These are phyloP conservation scores for Populus deltoides DNA, from an alignment of 345 rosid species.

Conservation along the genomic window DNA sequence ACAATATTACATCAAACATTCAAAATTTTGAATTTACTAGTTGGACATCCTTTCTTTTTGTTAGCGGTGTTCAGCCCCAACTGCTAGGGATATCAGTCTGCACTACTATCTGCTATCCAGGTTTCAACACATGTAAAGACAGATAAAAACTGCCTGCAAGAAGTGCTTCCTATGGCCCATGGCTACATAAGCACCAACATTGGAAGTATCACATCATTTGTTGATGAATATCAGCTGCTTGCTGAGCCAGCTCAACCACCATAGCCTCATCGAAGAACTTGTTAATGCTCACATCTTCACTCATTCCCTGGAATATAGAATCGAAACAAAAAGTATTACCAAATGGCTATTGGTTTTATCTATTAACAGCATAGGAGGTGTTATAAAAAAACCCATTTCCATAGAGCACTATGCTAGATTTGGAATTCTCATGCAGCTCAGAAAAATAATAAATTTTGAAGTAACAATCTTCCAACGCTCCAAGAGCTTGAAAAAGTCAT, in stretches of 20 bases:
- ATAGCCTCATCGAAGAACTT: conserved; percentile 86
- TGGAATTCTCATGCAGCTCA: neutral
- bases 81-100: neutral
- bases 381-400: neutral
- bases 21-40: neutral
- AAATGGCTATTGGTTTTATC: neutral
- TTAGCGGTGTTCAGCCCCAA: neutral
- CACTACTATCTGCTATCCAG: neutral
- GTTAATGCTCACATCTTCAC: conserved; percentile 86
- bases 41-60: neutral
- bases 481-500: neutral
- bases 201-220: conserved; percentile 53
- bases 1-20: neutral
- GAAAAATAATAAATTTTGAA: neutral
- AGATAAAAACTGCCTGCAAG: neutral
- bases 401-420: too few relatives aligned
- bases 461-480: neutral
- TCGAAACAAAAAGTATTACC: neutral
- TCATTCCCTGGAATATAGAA: conserved; percentile 62
- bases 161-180: neutral
- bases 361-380: neutral
- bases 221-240: conserved; percentile 69
- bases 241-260: conserved; percentile 86
- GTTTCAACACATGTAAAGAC: neutral
- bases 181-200: neutral